Evolutionary conservation across 2,329 filamentous ascomycete species (phyloP).

Genomic region (Beauveria rudraprayagi): DNA sequence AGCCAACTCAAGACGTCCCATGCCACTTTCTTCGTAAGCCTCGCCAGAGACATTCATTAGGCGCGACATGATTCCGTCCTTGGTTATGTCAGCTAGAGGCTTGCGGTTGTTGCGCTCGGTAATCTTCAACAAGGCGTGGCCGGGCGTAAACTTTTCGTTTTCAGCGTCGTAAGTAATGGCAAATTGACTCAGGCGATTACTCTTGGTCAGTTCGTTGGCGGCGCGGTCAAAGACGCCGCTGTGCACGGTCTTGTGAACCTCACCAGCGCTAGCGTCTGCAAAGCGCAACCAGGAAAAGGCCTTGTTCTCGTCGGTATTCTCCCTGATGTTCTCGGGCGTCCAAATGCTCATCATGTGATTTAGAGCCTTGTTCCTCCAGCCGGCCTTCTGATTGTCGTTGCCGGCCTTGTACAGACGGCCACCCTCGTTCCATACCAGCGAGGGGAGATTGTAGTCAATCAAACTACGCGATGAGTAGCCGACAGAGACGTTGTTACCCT

Average conservation of each 20-base stretch:
- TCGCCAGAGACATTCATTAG: conserved; percentile 71
- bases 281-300: conserved; percentile 90
- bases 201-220: conserved; percentile 46
- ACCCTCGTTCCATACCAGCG: conserved; percentile 71
- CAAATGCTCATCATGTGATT: conserved; percentile 85
- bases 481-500: conserved; percentile 71
- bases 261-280: conserved; percentile 64
- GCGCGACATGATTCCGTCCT: conserved; percentile 62
- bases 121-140: conserved; percentile 77
- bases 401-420: conserved; percentile 70
- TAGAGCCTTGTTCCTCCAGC: conserved; percentile 72
- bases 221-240: conserved; percentile 68
- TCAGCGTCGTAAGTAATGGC: conserved; percentile 63
- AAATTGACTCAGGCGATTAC: conserved; percentile 56
- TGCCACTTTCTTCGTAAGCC: conserved; percentile 59
- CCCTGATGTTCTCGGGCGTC: conserved; percentile 67
- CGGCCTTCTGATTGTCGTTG: conserved; percentile 63
- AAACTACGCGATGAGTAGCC: conserved; percentile 80
- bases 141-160: conserved; percentile 56
- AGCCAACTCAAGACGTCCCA: conserved; percentile 73
- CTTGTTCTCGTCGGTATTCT: conserved; percentile 51
- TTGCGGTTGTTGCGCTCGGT: conserved; percentile 58
- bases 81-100: conserved; percentile 60
- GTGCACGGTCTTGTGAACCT: conserved; percentile 63
- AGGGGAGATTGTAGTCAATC: conserved; percentile 78